Conservation (phyloP, 768 basidiomycete genomes). For the Tricholoma sp. region DNA sequence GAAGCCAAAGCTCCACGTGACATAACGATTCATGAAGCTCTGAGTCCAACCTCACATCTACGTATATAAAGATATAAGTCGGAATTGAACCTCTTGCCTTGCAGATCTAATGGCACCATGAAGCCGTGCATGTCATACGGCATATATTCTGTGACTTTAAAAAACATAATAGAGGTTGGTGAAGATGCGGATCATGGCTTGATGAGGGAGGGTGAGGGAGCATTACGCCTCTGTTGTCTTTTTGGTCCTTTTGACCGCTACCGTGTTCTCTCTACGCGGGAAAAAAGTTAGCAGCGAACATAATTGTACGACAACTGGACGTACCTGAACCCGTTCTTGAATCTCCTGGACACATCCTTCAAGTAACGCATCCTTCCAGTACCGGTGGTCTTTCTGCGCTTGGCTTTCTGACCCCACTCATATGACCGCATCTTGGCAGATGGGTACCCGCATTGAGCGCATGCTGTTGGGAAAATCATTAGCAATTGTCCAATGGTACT, state of each 20-base stretch:
- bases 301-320: constrained; percentile 9
- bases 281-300: background rate
- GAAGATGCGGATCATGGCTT: background rate
- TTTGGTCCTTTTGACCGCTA: constrained; percentile 15
- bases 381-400: constrained; percentile 99
- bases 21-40: no score
- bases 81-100: no score
- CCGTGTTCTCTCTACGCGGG: constrained; percentile 16
- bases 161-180: background rate
- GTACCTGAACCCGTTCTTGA: constrained; percentile 98
- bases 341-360: constrained; percentile 87
- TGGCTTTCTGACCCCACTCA: constrained; percentile 98
- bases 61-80: no score
- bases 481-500: background rate
- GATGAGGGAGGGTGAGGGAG: background rate
- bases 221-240: constrained; percentile 17
- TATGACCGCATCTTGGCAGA: constrained; percentile 92
- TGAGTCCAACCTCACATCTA: no score
- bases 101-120: no score
- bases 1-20: no score
- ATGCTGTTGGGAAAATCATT: constrained; percentile 46
- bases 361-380: constrained; percentile 94
- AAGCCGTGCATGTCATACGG: constrained; percentile 1
- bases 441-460: constrained; percentile 96
- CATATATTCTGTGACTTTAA: background rate